phyloP scores from a whole-genome alignment of 2,329 filamentous ascomycete species.

The Alternaria sp. region DNA sequence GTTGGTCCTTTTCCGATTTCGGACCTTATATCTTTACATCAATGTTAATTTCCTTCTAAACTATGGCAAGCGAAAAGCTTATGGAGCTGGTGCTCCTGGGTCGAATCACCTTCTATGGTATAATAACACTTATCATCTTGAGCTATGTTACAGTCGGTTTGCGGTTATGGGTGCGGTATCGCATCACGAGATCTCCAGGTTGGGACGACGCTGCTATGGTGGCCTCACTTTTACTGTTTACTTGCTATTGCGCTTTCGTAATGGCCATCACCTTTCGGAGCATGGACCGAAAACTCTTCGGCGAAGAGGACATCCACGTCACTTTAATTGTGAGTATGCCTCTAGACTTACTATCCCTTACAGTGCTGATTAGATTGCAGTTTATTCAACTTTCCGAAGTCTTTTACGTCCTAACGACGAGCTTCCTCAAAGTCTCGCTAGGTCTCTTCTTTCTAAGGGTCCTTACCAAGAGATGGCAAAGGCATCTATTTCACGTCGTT shows the following conservation, averaged over 20 bases:
- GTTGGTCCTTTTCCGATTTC: neutral
- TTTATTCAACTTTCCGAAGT: slow-evolving; percentile 51
- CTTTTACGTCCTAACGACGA: slow-evolving; percentile 60
- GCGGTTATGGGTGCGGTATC: slow-evolving; percentile 41
- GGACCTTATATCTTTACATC: neutral
- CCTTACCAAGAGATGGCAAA: slow-evolving; percentile 42
- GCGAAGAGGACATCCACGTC: slow-evolving; percentile 12
- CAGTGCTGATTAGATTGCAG: slow-evolving; percentile 17
- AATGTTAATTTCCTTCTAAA: slow-evolving; percentile 2
- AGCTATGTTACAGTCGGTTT: slow-evolving; percentile 38
- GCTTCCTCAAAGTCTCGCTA: slow-evolving; percentile 53
- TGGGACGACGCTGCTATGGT: slow-evolving; percentile 45
- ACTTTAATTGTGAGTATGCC: slow-evolving; percentile 28
- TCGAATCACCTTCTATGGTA: slow-evolving; percentile 22
- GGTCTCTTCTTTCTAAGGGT: slow-evolving; percentile 47
- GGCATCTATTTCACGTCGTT: slow-evolving; percentile 1
- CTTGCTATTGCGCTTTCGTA: slow-evolving; percentile 23
- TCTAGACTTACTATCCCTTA: too few relatives aligned
- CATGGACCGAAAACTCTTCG: slow-evolving; percentile 15
- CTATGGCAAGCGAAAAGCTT: slow-evolving; percentile 11
- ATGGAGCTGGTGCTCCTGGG: slow-evolving; percentile 29
- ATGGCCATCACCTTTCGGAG: slow-evolving; percentile 25
- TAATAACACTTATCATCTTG: slow-evolving; percentile 36
- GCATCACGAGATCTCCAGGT: slow-evolving; percentile 42
- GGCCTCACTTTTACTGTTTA: slow-evolving; percentile 36